Base-by-base conservation (phyloP, 257 asterid species). In the Solanum appendiculatum region DNA sequence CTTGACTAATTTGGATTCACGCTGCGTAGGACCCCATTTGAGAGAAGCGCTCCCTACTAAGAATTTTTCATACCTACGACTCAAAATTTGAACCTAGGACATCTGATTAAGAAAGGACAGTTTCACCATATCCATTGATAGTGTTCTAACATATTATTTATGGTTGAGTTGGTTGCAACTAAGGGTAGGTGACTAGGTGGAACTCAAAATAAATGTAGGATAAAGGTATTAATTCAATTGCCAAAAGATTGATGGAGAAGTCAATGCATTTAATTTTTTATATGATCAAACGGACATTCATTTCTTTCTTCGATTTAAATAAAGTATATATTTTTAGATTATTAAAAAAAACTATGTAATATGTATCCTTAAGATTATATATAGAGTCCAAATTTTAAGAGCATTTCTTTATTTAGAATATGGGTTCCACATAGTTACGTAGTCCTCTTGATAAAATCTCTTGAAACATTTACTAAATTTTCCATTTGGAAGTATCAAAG, bases 41-140 rank as follows among this genome's bases (percentile, higher is more conserved):
- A 40, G 4, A 13, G 58, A 15, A 51, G 3, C 2, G 58, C 23
- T 48, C 0, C 0, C 0, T 2, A 48, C 1, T 3, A 15, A 15
- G 23, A 0, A 48, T 5, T 0, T 48, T 51, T 48, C 21, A 51
- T 51, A 51, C 1, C 0, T 3, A 51, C 0, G 0, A 16, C 18
- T 51, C 4, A 1, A 51, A n/a, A n/a, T n/a, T n/a, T n/a, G n/a
- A n/a, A n/a, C n/a, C n/a, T n/a, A n/a, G n/a, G n/a, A n/a, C n/a
- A n/a, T n/a, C n/a, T n/a, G n/a, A n/a, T n/a, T n/a, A n/a, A n/a
- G n/a, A n/a, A n/a, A n/a, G n/a, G n/a, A n/a, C n/a, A n/a, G n/a
- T n/a, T n/a, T n/a, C n/a, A n/a, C n/a, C n/a, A n/a, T n/a, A n/a
- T n/a, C n/a, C 1, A 5, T 40, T 1, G 12, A 39, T 40, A 44